A percentile compares a stretch with the other conserved stretches of the same genome.
Conservation (phyloP, 83 land plant genomes). For the Picea engelmannii region DNA sequence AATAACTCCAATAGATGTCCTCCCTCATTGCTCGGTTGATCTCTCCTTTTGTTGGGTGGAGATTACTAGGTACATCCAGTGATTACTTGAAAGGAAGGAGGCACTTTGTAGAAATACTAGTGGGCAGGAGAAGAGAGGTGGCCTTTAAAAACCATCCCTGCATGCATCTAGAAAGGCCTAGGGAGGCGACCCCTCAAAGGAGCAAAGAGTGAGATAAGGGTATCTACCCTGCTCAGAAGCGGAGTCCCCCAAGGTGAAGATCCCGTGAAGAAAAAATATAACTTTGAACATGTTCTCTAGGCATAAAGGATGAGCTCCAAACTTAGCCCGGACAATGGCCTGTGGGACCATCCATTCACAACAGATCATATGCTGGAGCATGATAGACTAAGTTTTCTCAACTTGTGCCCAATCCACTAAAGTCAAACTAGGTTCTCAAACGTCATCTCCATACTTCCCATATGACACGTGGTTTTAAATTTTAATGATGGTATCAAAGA, state of each 20-base stretch:
- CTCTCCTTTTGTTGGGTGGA: background rate
- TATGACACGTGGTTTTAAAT: background rate
- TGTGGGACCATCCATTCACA: too few species aligned
- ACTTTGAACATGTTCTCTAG: too few species aligned
- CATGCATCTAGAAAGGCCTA: background rate
- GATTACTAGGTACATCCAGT: background rate
- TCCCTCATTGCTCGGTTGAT: background rate
- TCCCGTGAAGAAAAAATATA: background rate
- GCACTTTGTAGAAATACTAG: background rate
- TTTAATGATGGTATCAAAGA: too few species aligned
- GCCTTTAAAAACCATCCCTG: background rate
- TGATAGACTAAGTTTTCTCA: too few species aligned
- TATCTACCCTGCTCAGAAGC: background rate
- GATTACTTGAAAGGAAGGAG: background rate
- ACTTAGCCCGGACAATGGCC: too few species aligned
- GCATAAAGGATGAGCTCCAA: too few species aligned
- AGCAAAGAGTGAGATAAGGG: background rate
- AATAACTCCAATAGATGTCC: background rate
- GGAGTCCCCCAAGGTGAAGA: background rate
- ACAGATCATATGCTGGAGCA: too few species aligned
- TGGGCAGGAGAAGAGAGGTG: background rate
- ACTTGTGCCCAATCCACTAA: too few species aligned
- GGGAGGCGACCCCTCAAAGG: background rate
- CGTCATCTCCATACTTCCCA: background rate
- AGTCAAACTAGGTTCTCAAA: too few species aligned